phyloP scores from a whole-genome alignment of 306 rosid species.

The Dryas octopetala region DNA sequence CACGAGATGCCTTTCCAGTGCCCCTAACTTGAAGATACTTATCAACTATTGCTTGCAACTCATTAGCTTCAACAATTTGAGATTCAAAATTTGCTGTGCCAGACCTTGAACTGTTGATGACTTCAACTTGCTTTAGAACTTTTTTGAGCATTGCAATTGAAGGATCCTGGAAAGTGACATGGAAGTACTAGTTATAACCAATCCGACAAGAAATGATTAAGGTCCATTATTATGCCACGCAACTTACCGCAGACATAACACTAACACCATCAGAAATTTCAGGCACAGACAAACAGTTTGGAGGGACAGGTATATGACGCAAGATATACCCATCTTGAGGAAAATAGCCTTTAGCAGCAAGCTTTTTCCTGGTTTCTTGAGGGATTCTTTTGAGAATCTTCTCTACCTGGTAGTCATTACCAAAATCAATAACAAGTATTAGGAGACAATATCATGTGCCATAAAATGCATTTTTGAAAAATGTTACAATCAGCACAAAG shows the following conservation, averaged over 20 bases:
- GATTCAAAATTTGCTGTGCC: slow-evolving; percentile 84
- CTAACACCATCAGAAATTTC: slow-evolving; percentile 96
- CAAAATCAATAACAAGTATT: slow-evolving; percentile 21
- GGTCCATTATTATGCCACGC: slow-evolving; percentile 17
- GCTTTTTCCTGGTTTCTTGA: slow-evolving; percentile 61
- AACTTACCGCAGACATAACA: slow-evolving; percentile 76
- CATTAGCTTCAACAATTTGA: slow-evolving; percentile 77
- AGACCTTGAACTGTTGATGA: slow-evolving; percentile 75
- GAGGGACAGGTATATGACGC: slow-evolving; percentile 81
- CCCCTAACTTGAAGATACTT: slow-evolving; percentile 90
- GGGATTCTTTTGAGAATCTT: slow-evolving; percentile 76
- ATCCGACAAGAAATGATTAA: neutral
- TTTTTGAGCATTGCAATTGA: slow-evolving; percentile 69
- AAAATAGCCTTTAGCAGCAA: slow-evolving; percentile 67
- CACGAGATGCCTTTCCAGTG: slow-evolving; percentile 65
- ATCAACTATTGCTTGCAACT: slow-evolving; percentile 61
- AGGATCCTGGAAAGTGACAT: slow-evolving; percentile 67
- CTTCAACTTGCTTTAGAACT: slow-evolving; percentile 68
- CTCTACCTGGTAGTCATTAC: slow-evolving; percentile 50
- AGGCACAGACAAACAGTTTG: slow-evolving; percentile 90
- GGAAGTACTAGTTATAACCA: neutral
- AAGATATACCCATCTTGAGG: slow-evolving; percentile 90
- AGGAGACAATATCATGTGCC: slow-evolving; percentile 11
- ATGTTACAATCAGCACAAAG: neutral
- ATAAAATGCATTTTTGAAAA: slow-evolving; percentile 9